Evolutionary conservation across 805 yeast genomes (phyloP), one percentile per base, ranked within the genome.

Genomic region (Diddensiella santjacobensis): DNA sequence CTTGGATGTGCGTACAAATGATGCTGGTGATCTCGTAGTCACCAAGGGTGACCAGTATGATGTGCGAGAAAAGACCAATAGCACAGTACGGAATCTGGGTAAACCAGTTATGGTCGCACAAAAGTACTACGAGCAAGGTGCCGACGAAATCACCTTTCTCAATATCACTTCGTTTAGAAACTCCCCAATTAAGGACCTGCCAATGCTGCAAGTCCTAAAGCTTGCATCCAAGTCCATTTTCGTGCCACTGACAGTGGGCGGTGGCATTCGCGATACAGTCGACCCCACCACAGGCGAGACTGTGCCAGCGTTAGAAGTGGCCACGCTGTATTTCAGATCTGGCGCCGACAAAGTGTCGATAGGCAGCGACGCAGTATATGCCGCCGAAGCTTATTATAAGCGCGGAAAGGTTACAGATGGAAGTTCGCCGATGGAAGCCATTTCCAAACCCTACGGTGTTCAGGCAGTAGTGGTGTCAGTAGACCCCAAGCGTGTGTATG

Each of bases 21-120:
- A 93, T 61, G 73, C 72, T 33, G 99, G 99, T 26, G 99, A 93
- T 64, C 75, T 93, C 57, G 99, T 93, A 1, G 99, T 93, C 22
- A 93, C 99, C 0, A 93, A 93, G 68, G 99, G 99, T 49, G 99
- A 93, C 62, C 99, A 93, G 66, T 93, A 93, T 64, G 96, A 93
- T 67, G 99, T 93, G 1, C 80, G 99, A 56, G 97, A 90, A 61
- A 83, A 83, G 58, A 61, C 68, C 10, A 63, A 67, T 3, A 79
- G 75, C 24, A 78, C 79, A 54, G 97, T 93, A 22, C 79, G 97
- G 65, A 93, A 93, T 63, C 72, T 93, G 51, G 99, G 99, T 15
- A 93, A 95, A 65, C 99, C 99, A 1, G 96, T 93, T 0, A 87
- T 87, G 61, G 71, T 93, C 66, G 99, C 99, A 2, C 84, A 88